These are phyloP conservation scores for Parmelia sp. DNA, from an alignment of 495 filamentous ascomycete genomes.

Conservation along the genomic window DNA sequence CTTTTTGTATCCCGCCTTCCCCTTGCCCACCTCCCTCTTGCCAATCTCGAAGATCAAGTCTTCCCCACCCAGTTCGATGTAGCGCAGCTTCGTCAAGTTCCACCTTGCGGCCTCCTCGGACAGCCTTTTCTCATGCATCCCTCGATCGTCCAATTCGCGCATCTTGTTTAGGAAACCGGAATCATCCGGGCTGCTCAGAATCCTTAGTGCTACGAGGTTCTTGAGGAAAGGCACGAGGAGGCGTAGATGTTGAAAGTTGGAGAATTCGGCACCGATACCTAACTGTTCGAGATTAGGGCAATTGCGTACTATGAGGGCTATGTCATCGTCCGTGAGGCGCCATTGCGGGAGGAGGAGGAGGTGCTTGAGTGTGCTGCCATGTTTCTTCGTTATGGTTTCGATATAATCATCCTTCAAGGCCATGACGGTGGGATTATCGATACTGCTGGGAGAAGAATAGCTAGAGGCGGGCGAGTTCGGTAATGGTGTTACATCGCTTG, in stretches of 20 bases:
- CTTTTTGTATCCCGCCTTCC: slow-evolving; percentile 10
- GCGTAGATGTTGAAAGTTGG: slow-evolving; percentile 38
- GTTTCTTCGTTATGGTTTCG: slow-evolving; percentile 40
- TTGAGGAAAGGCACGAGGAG: slow-evolving; percentile 45
- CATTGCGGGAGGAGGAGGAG: slow-evolving; percentile 54
- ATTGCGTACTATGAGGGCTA: slow-evolving; percentile 45
- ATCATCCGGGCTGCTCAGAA: slow-evolving; percentile 31
- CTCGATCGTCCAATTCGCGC: slow-evolving; percentile 18
- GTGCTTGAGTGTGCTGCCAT: slow-evolving; percentile 48
- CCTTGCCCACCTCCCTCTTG: not conserved
- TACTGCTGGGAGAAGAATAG: slow-evolving; percentile 22
- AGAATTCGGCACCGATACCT: slow-evolving; percentile 41
- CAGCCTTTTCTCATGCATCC: slow-evolving; percentile 22
- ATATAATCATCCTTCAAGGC: slow-evolving; percentile 42
- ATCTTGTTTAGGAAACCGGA: slow-evolving; percentile 20
- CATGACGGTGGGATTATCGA: slow-evolving; percentile 13
- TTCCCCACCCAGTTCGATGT: slow-evolving; percentile 19
- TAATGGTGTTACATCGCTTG: not conserved
- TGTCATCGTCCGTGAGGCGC: slow-evolving; percentile 43
- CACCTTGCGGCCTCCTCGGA: slow-evolving; percentile 13
- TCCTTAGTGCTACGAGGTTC: slow-evolving; percentile 39
- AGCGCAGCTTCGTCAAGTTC: slow-evolving; percentile 18
- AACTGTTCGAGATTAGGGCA: slow-evolving; percentile 58
- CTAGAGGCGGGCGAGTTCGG: slow-evolving; percentile 23
- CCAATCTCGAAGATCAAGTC: slow-evolving; percentile 26